A percentile compares a stretch with the other conserved stretches of the same genome.
These are phyloP conservation scores for Pythium utonaiense DNA, from an alignment of 352 stramenopile species.

Conservation along the genomic window DNA sequence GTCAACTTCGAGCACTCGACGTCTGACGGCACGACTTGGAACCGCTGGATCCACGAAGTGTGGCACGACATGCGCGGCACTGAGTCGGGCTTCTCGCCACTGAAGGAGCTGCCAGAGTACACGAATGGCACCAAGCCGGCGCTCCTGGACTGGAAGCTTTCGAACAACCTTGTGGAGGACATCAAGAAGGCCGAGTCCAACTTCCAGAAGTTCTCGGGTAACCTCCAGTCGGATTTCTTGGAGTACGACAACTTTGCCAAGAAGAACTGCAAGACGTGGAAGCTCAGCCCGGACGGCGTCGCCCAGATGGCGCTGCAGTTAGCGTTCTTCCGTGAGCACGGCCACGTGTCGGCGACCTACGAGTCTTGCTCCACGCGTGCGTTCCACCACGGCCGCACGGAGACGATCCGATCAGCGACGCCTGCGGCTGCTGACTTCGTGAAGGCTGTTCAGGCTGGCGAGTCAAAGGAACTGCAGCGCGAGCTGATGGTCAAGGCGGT, in stretches of 20 bases:
- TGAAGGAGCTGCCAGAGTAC: constrained; percentile 65
- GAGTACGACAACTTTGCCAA: constrained; percentile 89
- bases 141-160: constrained; percentile 72
- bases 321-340: constrained; percentile 80
- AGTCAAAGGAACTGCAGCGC: constrained; percentile 44
- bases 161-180: constrained; percentile 69
- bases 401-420: constrained; percentile 89
- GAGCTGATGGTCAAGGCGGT: constrained; percentile 68
- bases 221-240: constrained; percentile 75
- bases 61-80: constrained; percentile 87
- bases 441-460: constrained; percentile 43
- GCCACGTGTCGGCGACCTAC: constrained; percentile 80
- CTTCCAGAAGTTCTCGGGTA: constrained; percentile 60
- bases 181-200: constrained; percentile 69
- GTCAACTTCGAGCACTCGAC: constrained; percentile 96
- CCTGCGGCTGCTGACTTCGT: constrained; percentile 71
- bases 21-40: constrained; percentile 91
- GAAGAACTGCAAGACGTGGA: constrained; percentile 89
- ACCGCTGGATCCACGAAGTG: constrained; percentile 90
- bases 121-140: constrained; percentile 36
- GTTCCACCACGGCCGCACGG: constrained; percentile 90
- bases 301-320: constrained; percentile 92
- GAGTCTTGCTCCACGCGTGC: constrained; percentile 90
- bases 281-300: constrained; percentile 87
- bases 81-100: constrained; percentile 65